Conservation (phyloP, 176 grass and related monocot genomes). For the Avena eriantha region DNA sequence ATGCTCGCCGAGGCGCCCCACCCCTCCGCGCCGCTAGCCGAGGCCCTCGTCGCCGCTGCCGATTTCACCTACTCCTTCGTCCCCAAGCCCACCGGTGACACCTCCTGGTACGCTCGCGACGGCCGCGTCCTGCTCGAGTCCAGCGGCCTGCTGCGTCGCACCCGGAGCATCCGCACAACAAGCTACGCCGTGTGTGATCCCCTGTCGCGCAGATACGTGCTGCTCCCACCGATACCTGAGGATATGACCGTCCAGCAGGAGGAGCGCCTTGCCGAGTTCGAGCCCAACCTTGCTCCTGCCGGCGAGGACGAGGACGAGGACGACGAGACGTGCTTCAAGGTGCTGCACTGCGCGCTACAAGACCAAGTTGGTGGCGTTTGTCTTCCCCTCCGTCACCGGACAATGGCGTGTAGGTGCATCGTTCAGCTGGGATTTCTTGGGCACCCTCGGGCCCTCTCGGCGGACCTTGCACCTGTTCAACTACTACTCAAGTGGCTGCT, state of each 20-base stretch:
- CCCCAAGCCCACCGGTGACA: too few relatives aligned
- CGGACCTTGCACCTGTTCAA: background rate
- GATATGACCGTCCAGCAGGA: background rate
- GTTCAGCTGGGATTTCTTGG: constrained; percentile 18
- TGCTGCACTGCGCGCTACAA: background rate
- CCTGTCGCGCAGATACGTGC: background rate
- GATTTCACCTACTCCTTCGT: too few relatives aligned
- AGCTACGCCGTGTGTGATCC: constrained; percentile 31
- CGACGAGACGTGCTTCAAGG: constrained; percentile 21
- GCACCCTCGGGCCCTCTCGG: background rate
- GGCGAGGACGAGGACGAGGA: background rate
- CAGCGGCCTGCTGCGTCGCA: too few relatives aligned
- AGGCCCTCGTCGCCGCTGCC: too few relatives aligned
- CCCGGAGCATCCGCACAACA: background rate
- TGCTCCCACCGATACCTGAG: constrained; percentile 5
- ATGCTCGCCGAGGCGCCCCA: too few relatives aligned
- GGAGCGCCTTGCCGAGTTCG: background rate
- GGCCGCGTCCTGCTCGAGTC: constrained; percentile 2
- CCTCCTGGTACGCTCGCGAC: background rate
- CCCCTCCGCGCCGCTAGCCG: too few relatives aligned
- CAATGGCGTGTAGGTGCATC: background rate
- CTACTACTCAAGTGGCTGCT: background rate
- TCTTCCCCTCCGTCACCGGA: background rate
- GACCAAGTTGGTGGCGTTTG: background rate
- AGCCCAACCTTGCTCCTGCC: background rate